Evolutionary conservation across 2,329 filamentous ascomycete genomes (phyloP), one percentile per base, ranked within the genome.

Genomic region (Penicillium sp.): DNA sequence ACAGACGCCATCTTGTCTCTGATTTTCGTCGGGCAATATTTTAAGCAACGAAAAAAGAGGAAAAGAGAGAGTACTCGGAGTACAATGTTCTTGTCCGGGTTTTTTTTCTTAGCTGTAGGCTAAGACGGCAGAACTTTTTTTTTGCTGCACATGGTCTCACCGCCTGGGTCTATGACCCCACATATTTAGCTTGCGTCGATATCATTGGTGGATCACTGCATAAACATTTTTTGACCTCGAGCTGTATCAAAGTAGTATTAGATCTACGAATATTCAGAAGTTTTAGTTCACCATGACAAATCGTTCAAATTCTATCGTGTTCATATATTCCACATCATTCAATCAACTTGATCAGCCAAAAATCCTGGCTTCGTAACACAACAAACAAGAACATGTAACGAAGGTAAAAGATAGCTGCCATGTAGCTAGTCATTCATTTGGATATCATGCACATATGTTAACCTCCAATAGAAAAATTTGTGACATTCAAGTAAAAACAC

Each of bases 1-100:
- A 90, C 87, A 43, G 87, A 79, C 50, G 87, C 86, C 88, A 90
- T 88, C 45, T 50, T 57, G 18, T 42, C 16, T 40, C 33, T 6
- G 5, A 38, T 3, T 23, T 21, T 47, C 2, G 2, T 48, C 23
- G 3, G 21, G 12, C 2, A 9, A 18, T 28, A 30, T 28, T 18
- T 30, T 23, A 30, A 14, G 5, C 26, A n/a, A 14, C 5, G 26
- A 21, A 18, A 51, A 20, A 51, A 20, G 35, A 23, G 9, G 26
- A 20, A 9, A 48, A 49, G 47, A 30, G 5, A 30, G 11, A 49
- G n/a, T 35, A 5, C 8, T 24, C 47, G 14, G n/a, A 12, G 14
- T 16, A 49, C n/a, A 2, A 33, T 20, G 24, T 26, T 21, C 42
- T 52, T 51, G 14, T 18, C 14, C 40, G n/a, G 26, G 23, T 43